These are phyloP conservation scores for Zygosaccharomyces pseudobailii DNA, from an alignment of 1,139 yeast genomes.

Conservation along the genomic window DNA sequence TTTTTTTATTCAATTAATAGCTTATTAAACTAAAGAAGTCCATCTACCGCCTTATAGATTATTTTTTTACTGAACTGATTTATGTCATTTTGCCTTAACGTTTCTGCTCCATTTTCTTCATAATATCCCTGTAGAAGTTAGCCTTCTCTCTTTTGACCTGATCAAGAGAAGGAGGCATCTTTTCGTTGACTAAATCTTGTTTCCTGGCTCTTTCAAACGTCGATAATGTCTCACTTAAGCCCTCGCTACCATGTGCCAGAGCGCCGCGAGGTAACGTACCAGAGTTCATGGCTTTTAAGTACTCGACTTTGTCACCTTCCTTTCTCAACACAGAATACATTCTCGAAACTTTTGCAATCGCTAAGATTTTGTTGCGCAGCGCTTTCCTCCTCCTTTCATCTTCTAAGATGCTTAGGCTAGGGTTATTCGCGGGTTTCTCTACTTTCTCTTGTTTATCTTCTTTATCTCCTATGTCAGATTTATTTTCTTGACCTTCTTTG, in stretches of 20 bases:
- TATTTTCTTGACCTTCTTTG: too few species aligned
- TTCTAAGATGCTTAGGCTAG: constrained; percentile 22
- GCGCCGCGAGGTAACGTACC: constrained; percentile 85
- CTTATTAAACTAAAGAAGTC: not conserved
- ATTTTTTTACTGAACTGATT: not conserved
- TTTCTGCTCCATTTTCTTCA: constrained; percentile 17
- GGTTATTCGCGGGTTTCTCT: not conserved
- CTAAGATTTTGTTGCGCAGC: constrained; percentile 81
- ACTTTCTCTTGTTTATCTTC: not conserved
- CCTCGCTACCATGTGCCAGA: constrained; percentile 75
- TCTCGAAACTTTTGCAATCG: constrained; percentile 90
- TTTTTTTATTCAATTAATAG: not conserved
- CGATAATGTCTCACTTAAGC: constrained; percentile 62
- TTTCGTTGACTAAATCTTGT: constrained; percentile 82
- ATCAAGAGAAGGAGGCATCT: constrained; percentile 76
- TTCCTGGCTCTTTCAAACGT: constrained; percentile 80
- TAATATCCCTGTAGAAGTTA: constrained; percentile 37
- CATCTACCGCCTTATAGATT: not conserved
- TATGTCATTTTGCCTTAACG: not conserved
- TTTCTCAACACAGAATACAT: constrained; percentile 89
- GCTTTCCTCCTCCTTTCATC: constrained; percentile 43
- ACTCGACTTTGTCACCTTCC: constrained; percentile 84
- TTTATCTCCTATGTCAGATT: too few species aligned
- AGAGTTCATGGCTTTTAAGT: constrained; percentile 64
- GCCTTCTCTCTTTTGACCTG: constrained; percentile 47